phyloP scores from a whole-genome alignment of 164 flowering plant genomes.

The Tetrastigma voinierianum region DNA sequence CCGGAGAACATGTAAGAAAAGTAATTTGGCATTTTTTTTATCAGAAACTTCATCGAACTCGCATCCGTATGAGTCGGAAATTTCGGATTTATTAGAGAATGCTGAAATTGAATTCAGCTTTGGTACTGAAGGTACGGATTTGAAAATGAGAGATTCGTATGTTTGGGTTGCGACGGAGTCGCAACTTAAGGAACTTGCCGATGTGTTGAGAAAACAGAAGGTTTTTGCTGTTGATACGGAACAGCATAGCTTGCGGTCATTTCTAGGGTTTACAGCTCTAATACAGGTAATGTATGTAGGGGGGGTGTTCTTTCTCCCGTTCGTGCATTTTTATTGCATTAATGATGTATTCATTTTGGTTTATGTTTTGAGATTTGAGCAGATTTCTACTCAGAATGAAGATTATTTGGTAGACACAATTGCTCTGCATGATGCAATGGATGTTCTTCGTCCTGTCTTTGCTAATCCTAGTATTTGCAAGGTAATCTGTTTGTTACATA shows the following conservation, averaged over 20 bases:
- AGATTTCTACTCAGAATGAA: slow-evolving; percentile 75
- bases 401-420: slow-evolving; percentile 89
- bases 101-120: slow-evolving; percentile 22
- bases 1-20: background rate
- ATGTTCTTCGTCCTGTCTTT: slow-evolving; percentile 70
- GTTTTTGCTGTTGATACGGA: slow-evolving; percentile 90
- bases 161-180: slow-evolving; percentile 72
- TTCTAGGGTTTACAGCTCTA: slow-evolving; percentile 84
- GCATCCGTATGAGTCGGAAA: slow-evolving; percentile 56
- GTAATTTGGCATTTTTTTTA: background rate
- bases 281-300: slow-evolving; percentile 51
- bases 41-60: slow-evolving; percentile 18
- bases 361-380: slow-evolving; percentile 4
- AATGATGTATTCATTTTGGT: background rate
- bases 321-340: background rate
- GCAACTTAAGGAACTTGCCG: slow-evolving; percentile 57
- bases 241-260: slow-evolving; percentile 86
- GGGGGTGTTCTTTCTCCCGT: background rate
- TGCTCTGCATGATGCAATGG: slow-evolving; percentile 78
- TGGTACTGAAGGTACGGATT: slow-evolving; percentile 10
- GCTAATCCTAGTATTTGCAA: slow-evolving; percentile 76
- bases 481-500: slow-evolving; percentile 33
- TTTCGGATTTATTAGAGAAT: slow-evolving; percentile 33
- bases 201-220: slow-evolving; percentile 51
- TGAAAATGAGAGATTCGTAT: slow-evolving; percentile 39